Evolutionary conservation across 805 yeast genomes (phyloP).

Genomic region (Phaffomyces antillensis): DNA sequence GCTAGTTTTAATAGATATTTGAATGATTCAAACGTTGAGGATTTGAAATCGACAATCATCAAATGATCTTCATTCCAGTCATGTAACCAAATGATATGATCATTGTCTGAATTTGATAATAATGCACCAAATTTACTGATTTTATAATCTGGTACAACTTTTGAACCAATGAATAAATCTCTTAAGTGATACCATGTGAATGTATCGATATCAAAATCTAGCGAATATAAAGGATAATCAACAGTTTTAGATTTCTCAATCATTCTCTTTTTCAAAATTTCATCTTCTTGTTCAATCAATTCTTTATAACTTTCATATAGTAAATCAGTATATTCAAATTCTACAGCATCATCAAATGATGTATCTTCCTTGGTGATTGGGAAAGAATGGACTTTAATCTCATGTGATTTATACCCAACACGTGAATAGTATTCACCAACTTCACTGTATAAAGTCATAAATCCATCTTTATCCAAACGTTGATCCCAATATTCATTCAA

Average conservation of each 20-base stretch:
- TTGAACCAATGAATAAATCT: constrained; percentile 30
- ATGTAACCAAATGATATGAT: constrained; percentile 40
- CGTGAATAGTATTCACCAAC: constrained; percentile 59
- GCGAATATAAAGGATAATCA: constrained; percentile 22
- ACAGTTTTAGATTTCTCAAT: constrained; percentile 13
- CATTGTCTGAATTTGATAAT: constrained; percentile 14
- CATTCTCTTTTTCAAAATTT: constrained; percentile 17
- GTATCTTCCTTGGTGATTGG: background rate
- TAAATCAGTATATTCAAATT: constrained; percentile 17
- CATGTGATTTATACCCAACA: constrained; percentile 49
- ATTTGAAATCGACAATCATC: constrained; percentile 17
- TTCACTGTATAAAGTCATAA: constrained; percentile 59
- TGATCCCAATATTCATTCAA: constrained; percentile 30
- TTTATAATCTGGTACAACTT: constrained; percentile 10
- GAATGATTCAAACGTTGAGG: constrained; percentile 17
- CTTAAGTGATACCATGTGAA: constrained; percentile 38
- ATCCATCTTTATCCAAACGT: constrained; percentile 24
- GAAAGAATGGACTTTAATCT: constrained; percentile 29
- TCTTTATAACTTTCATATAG: constrained; percentile 27
- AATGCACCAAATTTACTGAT: constrained; percentile 25
- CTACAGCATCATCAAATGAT: background rate
- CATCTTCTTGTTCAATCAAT: constrained; percentile 23
- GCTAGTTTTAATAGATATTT: constrained; percentile 26
- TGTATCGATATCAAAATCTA: constrained; percentile 30
- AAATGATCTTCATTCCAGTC: constrained; percentile 31